Evolutionary conservation across 1,139 yeast genomes (phyloP).

Genomic region (Saccharomyces hybrid): DNA sequence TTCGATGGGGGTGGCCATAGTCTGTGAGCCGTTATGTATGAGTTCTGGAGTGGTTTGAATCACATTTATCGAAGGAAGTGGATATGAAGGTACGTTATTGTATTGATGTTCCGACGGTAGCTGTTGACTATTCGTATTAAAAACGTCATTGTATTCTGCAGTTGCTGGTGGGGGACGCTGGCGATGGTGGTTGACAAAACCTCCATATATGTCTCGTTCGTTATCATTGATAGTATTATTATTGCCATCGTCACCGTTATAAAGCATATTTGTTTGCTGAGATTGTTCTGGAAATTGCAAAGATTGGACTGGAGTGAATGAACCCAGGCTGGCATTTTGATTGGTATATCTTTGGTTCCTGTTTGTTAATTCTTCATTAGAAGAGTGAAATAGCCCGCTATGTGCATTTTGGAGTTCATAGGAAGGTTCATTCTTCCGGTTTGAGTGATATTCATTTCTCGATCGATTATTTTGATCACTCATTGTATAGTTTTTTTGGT

Average conservation of each 20-base stretch:
- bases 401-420: neutral
- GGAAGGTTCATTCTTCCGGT: neutral
- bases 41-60: slow-evolving; percentile 18
- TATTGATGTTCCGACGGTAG: neutral
- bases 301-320: slow-evolving; percentile 1
- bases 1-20: slow-evolving; percentile 3
- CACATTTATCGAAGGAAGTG: slow-evolving; percentile 16
- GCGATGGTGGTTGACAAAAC: neutral
- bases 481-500: neutral
- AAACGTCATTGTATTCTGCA: slow-evolving; percentile 1
- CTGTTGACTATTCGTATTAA: neutral
- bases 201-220: neutral
- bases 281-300: slow-evolving; percentile 1
- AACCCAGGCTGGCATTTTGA: neutral
- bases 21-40: slow-evolving; percentile 7
- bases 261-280: neutral
- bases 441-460: neutral
- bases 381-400: neutral
- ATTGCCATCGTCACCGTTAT: neutral
- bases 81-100: slow-evolving; percentile 3
- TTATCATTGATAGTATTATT: neutral
- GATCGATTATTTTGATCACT: neutral
- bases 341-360: neutral
- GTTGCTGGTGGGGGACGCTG: neutral
- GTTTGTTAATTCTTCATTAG: neutral